Evolutionary conservation across 257 asterid species (phyloP).

Genomic region (Verbascum thapsus): DNA sequence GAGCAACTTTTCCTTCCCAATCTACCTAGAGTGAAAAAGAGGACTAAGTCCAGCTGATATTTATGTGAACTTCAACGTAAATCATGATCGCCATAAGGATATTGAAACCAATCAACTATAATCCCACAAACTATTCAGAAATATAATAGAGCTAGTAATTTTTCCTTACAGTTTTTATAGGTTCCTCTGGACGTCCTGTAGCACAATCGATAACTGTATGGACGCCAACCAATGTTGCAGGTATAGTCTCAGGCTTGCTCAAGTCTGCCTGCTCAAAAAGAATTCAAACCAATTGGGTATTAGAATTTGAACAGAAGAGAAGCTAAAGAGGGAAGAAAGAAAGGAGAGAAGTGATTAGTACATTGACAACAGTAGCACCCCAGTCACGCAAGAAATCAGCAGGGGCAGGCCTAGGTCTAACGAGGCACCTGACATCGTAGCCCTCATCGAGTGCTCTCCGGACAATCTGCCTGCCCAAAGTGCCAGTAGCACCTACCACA

Average conservation of each 20-base stretch:
- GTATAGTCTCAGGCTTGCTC: slow-evolving; percentile 94
- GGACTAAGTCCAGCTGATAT: slow-evolving; percentile 30
- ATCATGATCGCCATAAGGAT: background rate
- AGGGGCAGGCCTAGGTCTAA: slow-evolving; percentile 95
- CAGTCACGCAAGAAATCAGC: slow-evolving; percentile 99
- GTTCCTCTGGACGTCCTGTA: slow-evolving; percentile 98
- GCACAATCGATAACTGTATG: slow-evolving; percentile 98
- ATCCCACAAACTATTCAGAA: background rate
- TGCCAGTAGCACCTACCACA: slow-evolving; percentile 96
- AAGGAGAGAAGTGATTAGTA: slow-evolving; percentile 14
- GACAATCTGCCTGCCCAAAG: slow-evolving; percentile 93
- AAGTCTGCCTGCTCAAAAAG: slow-evolving; percentile 81
- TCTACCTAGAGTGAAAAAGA: slow-evolving; percentile 76
- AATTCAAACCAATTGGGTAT: slow-evolving; percentile 30
- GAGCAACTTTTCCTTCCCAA: slow-evolving; percentile 99
- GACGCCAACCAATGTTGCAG: slow-evolving; percentile 91
- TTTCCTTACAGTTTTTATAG: slow-evolving; percentile 83
- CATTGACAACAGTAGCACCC: slow-evolving; percentile 99
- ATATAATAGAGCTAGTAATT: slow-evolving; percentile 7
- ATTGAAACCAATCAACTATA: too few species aligned
- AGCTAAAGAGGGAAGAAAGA: too few species aligned
- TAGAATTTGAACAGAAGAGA: too few species aligned
- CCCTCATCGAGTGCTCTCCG: slow-evolving; percentile 97
- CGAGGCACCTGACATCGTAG: slow-evolving; percentile 92
- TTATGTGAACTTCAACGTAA: background rate